A percentile compares a stretch with the other conserved stretches of the same genome.
phyloP scores from a whole-genome alignment of 768 basidiomycete species.

The Scleroderma bovista region DNA sequence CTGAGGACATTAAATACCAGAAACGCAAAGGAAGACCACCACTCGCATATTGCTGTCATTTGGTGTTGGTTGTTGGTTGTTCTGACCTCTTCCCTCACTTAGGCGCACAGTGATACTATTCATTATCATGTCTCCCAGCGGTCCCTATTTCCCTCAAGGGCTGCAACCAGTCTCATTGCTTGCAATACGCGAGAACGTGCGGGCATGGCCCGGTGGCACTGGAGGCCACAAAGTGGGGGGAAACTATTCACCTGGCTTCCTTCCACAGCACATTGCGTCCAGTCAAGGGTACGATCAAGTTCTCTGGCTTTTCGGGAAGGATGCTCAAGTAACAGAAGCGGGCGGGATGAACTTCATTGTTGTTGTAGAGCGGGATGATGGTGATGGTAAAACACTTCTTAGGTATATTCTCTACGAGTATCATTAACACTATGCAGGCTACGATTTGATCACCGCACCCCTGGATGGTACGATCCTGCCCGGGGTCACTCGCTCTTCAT shows the following conservation, averaged over 20 bases:
- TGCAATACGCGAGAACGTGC: slow-evolving; percentile 67
- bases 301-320: slow-evolving; percentile 69
- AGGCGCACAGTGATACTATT: slow-evolving; percentile 87
- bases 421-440: slow-evolving; percentile 31
- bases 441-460: slow-evolving; percentile 84
- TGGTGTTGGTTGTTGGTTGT: too few relatives aligned
- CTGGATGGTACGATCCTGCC: slow-evolving; percentile 91
- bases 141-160: slow-evolving; percentile 45
- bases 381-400: slow-evolving; percentile 32
- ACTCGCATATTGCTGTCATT: too few relatives aligned
- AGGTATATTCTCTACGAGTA: neutral
- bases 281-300: slow-evolving; percentile 71
- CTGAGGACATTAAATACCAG: too few relatives aligned
- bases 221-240: slow-evolving; percentile 57
- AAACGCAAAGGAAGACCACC: too few relatives aligned
- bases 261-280: slow-evolving; percentile 61
- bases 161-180: slow-evolving; percentile 50
- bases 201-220: slow-evolving; percentile 83
- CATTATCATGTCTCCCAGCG: slow-evolving; percentile 65
- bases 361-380: slow-evolving; percentile 54
- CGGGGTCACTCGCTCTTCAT: slow-evolving; percentile 85
- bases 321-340: slow-evolving; percentile 51
- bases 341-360: slow-evolving; percentile 82
- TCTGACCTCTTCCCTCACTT: too few relatives aligned
- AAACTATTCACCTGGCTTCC: slow-evolving; percentile 58